phyloP scores from a whole-genome alignment of 2,329 filamentous ascomycete genomes.

The Fusarium zealandicum region DNA sequence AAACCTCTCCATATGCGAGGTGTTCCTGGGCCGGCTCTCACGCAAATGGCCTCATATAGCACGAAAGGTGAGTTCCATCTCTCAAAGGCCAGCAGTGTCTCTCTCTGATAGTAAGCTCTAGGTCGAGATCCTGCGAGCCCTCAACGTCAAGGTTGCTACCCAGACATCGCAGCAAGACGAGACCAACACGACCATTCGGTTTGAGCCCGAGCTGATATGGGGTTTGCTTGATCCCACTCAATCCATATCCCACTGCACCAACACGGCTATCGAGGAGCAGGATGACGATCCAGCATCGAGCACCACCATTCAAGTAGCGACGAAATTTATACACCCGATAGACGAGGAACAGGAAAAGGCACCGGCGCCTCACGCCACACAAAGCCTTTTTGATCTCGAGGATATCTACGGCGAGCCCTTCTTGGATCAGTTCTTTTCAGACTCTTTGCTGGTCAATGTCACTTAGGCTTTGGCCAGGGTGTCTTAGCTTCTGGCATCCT shows the following conservation, averaged over 20 bases:
- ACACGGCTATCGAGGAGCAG: not conserved
- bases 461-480: too few species aligned
- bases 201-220: slow-evolving; percentile 37
- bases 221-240: slow-evolving; percentile 29
- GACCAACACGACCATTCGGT: slow-evolving; percentile 16
- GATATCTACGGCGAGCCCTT: slow-evolving; percentile 31
- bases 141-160: slow-evolving; percentile 20
- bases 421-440: slow-evolving; percentile 36
- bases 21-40: slow-evolving; percentile 8
- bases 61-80: slow-evolving; percentile 22
- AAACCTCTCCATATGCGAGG: slow-evolving; percentile 27
- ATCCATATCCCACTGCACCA: not conserved
- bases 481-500: too few species aligned
- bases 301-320: slow-evolving; percentile 35
- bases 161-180: slow-evolving; percentile 11
- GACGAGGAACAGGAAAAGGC: slow-evolving; percentile 5
- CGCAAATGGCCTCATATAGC: slow-evolving; percentile 32
- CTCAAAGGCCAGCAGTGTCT: accelerated
- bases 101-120: not conserved
- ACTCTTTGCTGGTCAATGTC: slow-evolving; percentile 27
- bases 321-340: slow-evolving; percentile 36
- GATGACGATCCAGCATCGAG: slow-evolving; percentile 6
- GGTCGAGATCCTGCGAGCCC: slow-evolving; percentile 24
- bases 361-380: not conserved
- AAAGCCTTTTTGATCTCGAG: slow-evolving; percentile 25